Conservation (phyloP, 768 basidiomycete species). For the Strobilomyces echinocephalus region DNA sequence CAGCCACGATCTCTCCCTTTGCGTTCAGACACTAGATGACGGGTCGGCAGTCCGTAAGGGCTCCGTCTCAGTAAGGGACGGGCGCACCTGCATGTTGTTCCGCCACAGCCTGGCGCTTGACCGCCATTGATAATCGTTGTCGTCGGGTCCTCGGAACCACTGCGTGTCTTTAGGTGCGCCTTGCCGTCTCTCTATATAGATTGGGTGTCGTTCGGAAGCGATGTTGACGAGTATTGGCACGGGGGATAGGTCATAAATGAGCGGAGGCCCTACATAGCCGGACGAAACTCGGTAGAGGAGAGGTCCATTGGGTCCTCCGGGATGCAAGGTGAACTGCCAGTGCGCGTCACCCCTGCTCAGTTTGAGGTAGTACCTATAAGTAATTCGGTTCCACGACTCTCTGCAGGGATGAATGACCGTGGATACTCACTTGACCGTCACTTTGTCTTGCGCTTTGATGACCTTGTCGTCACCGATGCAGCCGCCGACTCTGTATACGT, state of each 20-base stretch:
- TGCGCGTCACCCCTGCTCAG: conserved; percentile 11
- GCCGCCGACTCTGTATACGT: conserved; percentile 24
- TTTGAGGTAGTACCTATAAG: conserved; percentile 23
- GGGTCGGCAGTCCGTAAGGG: not conserved
- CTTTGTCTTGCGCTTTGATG: conserved; percentile 24
- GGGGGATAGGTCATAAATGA: conserved; percentile 1
- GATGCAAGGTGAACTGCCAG: conserved; percentile 21
- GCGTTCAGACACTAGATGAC: conserved; percentile 15
- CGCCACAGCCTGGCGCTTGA: conserved; percentile 8
- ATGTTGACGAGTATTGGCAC: conserved; percentile 15
- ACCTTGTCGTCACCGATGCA: conserved; percentile 24
- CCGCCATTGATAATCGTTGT: conserved; percentile 22
- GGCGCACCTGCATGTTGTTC: conserved; percentile 23
- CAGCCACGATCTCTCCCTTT: conserved; percentile 21
- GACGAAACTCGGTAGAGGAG: conserved; percentile 20
- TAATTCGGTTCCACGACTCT: not conserved
- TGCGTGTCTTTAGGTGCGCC: conserved; percentile 8
- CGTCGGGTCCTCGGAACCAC: conserved; percentile 25
- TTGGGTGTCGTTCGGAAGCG: conserved; percentile 3
- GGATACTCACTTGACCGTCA: conserved; percentile 15
- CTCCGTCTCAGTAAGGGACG: not conserved
- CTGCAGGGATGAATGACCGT: not conserved
- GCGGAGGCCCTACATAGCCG: conserved; percentile 17
- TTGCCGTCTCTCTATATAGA: conserved; percentile 11
- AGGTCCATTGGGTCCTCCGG: conserved; percentile 13